Evolutionary conservation across 1,284 basidiomycete genomes (phyloP).

Genomic region (Somion occarium): DNA sequence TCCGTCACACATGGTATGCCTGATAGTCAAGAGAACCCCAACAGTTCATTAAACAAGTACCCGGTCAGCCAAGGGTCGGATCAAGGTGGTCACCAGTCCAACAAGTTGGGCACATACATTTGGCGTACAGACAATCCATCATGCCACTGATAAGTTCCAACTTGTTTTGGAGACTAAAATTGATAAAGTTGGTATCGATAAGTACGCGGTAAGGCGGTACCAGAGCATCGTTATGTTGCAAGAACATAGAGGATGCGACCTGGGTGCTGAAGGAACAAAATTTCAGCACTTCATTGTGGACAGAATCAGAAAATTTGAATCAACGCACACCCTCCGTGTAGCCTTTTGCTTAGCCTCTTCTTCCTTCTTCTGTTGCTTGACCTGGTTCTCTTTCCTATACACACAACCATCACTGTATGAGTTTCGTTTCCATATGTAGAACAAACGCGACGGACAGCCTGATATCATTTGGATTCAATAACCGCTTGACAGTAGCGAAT

Average conservation of each 20-base stretch:
- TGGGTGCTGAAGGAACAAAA: slow-evolving; percentile 50
- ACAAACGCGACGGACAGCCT: slow-evolving; percentile 88
- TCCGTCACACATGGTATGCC: slow-evolving; percentile 98
- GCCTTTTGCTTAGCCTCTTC: slow-evolving; percentile 69
- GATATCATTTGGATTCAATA: slow-evolving; percentile 93
- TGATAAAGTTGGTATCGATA: slow-evolving; percentile 99
- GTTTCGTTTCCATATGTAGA: too few relatives aligned
- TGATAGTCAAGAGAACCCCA: slow-evolving; percentile 26
- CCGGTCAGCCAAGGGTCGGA: slow-evolving; percentile 7
- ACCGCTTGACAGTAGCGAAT: slow-evolving; percentile 92
- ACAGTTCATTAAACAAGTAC: not conserved
- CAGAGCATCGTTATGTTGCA: slow-evolving; percentile 93
- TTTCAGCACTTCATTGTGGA: slow-evolving; percentile 4
- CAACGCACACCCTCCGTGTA: slow-evolving; percentile 63
- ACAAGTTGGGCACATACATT: slow-evolving; percentile 59
- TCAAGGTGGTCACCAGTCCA: not conserved
- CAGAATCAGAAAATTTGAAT: slow-evolving; percentile 20
- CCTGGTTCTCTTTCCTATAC: slow-evolving; percentile 72
- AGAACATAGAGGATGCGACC: slow-evolving; percentile 87
- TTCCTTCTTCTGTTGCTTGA: slow-evolving; percentile 76
- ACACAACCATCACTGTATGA: slow-evolving; percentile 1
- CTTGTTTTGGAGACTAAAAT: slow-evolving; percentile 98
- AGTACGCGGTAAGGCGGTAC: slow-evolving; percentile 97
- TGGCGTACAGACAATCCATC: slow-evolving; percentile 99
- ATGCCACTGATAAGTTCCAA: slow-evolving; percentile 94